Base-by-base conservation (phyloP, 2,329 filamentous ascomycete species). In the Fusarium neocosmosporiellum region DNA sequence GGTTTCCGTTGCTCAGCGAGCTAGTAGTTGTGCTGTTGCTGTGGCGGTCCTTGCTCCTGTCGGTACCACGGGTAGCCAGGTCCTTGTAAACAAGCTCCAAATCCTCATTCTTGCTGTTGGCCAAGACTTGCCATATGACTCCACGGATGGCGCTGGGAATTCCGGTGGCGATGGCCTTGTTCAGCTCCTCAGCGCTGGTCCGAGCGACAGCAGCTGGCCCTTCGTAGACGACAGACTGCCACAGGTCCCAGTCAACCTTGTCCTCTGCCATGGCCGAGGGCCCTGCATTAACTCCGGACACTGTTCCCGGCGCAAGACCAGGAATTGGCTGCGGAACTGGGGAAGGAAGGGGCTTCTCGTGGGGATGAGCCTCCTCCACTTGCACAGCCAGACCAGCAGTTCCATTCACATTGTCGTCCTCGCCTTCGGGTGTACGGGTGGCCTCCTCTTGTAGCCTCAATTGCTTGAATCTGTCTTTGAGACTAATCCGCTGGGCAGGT, bases 61-160 rank as follows among this genome's bases (percentile, higher is more conserved):
- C 93, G 4, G 94, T 95, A 27, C 95, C 95, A 67, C 94, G 90
- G 57, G 88, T 88, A 34, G 94, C 88, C 11, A 99, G 87, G 68
- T 97, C 95, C 72, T 88, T 90, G 83, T 98, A 99, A n/a, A 95
- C 89, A 18, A 87, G 84, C 82, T 99, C 96, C 20, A 99, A 85
- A 50, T 97, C 94, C 69, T 96, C 93, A 76, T 94, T 97, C 82
- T 98, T 97, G 84, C 95, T 98, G 79, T 98, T 94, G 5, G 96
- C 95, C 70, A 99, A 85, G 9, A 98, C 96, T 83, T 99, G 96
- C 96, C 96, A 99, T 59, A 99, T 95, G 3, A 99, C 96, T n/a
- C 96, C 97, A 66, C 96, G 92, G 70, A 99, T 98, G 4, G 95
- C 96, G 74, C 92, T 95, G 1, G 96, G 96, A 65, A 99, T 99